Evolutionary conservation across 2,329 filamentous ascomycete species (phyloP).

Genomic region (Paramyrothecium sp.): DNA sequence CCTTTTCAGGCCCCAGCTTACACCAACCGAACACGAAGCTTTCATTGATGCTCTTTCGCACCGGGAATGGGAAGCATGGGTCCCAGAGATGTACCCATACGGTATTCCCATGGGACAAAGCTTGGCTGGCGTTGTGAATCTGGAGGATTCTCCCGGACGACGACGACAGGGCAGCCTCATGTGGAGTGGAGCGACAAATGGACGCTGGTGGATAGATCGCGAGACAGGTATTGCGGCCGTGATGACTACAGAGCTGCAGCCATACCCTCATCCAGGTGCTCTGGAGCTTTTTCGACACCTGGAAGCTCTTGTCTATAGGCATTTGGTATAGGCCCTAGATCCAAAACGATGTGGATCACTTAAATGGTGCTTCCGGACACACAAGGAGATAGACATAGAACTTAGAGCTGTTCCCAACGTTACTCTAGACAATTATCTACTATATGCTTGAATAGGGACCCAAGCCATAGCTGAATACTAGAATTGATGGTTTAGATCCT

Average conservation of each 20-base stretch:
- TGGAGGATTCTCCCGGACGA: neutral
- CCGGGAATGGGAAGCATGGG: neutral
- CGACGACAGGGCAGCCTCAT: neutral
- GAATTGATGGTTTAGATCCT: too few species aligned
- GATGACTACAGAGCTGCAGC: neutral
- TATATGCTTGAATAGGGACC: too few species aligned
- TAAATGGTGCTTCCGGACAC: too few species aligned
- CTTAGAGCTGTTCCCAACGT: too few species aligned
- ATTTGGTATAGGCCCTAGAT: neutral
- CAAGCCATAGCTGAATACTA: too few species aligned
- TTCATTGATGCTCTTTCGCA: neutral
- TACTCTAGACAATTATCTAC: too few species aligned
- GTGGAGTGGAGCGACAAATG: neutral
- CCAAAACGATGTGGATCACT: too few species aligned
- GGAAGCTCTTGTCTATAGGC: neutral
- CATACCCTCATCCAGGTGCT: neutral
- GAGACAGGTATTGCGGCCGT: neutral
- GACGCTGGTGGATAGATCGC: neutral
- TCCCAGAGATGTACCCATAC: constrained; percentile 1
- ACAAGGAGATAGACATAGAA: too few species aligned
- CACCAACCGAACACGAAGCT: neutral
- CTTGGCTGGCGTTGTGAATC: neutral
- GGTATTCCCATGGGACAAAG: neutral
- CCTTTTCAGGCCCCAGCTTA: constrained; percentile 29
- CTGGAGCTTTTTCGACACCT: neutral